Base-by-base conservation (phyloP, 768 basidiomycete genomes). In the Amanita thiersii region DNA sequence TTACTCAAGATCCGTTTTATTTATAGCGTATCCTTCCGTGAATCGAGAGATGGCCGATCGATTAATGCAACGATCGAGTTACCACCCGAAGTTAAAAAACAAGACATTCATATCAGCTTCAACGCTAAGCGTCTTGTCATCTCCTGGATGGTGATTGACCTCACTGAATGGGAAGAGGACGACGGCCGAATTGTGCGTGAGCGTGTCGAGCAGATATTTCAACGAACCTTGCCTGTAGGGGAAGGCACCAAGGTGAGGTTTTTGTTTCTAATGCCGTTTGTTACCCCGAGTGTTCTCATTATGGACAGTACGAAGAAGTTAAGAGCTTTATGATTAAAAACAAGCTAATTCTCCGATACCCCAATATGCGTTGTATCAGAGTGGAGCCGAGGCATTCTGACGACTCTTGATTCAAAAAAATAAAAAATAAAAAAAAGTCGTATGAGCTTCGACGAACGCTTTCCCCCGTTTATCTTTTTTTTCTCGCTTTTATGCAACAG, bases 101-200 rank as follows among this genome's bases (percentile, higher is more conserved):
- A 84, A 44, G 77, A 86, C 46, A 73, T 85, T 42, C 83, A 86
- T 49, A 78, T 87, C 52, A 84, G 77, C 54, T 86, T 75, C 50
- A 80, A 81, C 40, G 68, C 70, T 40, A 69, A 72, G 48, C 63
- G 73, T 33, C 62, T 87, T 7, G 65, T 81, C 26, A 66, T 87
- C 28, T 80, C 74, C 12, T 87, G 84, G 84, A 68, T 72, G 45
- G 71, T 66, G 7, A 65, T 74, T 42, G 77, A 73, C 49, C 65
- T 77, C 37, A 63, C 66, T 9, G 83, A 86, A 55, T 72, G 68
- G 61, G 70, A 74, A 55, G 71, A 72, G 48, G 81, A 86, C 46
- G 69, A 70, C 15, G 79, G 72, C 15, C 65, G 70, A 9, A 53
- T 77, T n/a, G 64, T 82, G 21, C 67, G 80, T 43, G 83, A 86